Conservation (phyloP, 306 rosid genomes). For the Vachellia collinsii region DNA sequence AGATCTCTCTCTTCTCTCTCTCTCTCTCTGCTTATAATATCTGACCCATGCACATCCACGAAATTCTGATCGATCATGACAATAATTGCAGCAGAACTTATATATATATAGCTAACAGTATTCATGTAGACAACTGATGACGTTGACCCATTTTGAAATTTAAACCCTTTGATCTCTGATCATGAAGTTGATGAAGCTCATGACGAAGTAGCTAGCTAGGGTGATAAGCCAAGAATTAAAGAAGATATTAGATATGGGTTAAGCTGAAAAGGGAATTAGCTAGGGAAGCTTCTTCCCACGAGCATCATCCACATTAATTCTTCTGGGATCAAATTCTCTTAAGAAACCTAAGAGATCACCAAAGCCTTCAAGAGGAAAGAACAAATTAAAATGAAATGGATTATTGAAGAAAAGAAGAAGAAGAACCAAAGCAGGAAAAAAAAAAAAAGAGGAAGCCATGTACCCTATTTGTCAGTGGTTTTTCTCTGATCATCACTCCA, state of each 20-base stretch:
- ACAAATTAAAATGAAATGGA: slow-evolving; percentile 25
- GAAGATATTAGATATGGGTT: slow-evolving; percentile 19
- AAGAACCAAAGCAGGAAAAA: slow-evolving; percentile 30
- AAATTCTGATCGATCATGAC: slow-evolving; percentile 22
- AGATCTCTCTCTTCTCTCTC: too few species aligned
- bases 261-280: slow-evolving; percentile 44
- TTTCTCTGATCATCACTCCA: slow-evolving; percentile 42
- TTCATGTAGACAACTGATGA: background rate
- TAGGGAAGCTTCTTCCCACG: slow-evolving; percentile 35
- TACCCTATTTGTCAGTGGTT: slow-evolving; percentile 61
- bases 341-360: background rate
- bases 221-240: slow-evolving; percentile 31
- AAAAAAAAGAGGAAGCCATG: slow-evolving; percentile 19
- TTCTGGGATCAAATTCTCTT: slow-evolving; percentile 25
- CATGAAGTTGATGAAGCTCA: slow-evolving; percentile 19
- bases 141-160: background rate
- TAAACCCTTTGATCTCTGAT: slow-evolving; percentile 35
- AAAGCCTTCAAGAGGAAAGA: background rate
- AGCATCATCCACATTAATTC: slow-evolving; percentile 45
- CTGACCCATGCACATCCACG: slow-evolving; percentile 17
- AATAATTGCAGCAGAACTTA: slow-evolving; percentile 14
- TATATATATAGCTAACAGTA: background rate
- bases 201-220: slow-evolving; percentile 18
- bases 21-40: background rate
- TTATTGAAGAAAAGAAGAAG: slow-evolving; percentile 23